These are phyloP conservation scores for Auricularia auricula-judae DNA, from an alignment of 768 basidiomycete species.

Conservation along the genomic window DNA sequence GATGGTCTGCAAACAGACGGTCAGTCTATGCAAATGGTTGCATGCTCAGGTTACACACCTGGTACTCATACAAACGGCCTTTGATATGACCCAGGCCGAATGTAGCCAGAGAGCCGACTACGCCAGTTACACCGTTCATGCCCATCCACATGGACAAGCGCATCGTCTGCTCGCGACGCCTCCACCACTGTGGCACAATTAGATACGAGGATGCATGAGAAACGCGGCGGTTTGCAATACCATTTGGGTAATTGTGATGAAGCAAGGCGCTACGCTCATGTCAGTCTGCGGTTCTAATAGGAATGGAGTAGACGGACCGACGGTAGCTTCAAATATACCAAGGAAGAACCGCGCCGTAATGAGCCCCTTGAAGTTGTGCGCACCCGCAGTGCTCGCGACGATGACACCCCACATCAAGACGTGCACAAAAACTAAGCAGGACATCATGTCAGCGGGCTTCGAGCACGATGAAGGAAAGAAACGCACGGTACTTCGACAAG, in stretches of 20 bases:
- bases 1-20: slow-evolving; percentile 20
- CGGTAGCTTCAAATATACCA: slow-evolving; percentile 36
- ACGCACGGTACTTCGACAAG: slow-evolving; percentile 28
- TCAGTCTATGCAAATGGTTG: not conserved
- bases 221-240: not conserved
- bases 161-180: slow-evolving; percentile 35
- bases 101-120: slow-evolving; percentile 33
- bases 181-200: slow-evolving; percentile 25
- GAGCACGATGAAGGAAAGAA: slow-evolving; percentile 1
- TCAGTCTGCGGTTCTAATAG: not conserved
- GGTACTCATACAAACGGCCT: slow-evolving; percentile 28
- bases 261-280: slow-evolving; percentile 27
- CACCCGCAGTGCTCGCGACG: slow-evolving; percentile 28
- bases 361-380: slow-evolving; percentile 29
- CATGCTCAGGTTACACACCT: not conserved
- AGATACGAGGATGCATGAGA: too few relatives aligned
- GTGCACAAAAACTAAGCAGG: slow-evolving; percentile 21
- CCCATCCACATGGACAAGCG: slow-evolving; percentile 33
- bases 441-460: not conserved
- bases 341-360: slow-evolving; percentile 32
- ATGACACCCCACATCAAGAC: slow-evolving; percentile 33
- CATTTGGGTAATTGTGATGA: slow-evolving; percentile 39
- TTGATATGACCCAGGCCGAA: slow-evolving; percentile 32
- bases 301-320: slow-evolving; percentile 19
- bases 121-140: slow-evolving; percentile 30